Evolutionary conservation across 768 basidiomycete genomes (phyloP).

Genomic region (Agaricus subrufescens): DNA sequence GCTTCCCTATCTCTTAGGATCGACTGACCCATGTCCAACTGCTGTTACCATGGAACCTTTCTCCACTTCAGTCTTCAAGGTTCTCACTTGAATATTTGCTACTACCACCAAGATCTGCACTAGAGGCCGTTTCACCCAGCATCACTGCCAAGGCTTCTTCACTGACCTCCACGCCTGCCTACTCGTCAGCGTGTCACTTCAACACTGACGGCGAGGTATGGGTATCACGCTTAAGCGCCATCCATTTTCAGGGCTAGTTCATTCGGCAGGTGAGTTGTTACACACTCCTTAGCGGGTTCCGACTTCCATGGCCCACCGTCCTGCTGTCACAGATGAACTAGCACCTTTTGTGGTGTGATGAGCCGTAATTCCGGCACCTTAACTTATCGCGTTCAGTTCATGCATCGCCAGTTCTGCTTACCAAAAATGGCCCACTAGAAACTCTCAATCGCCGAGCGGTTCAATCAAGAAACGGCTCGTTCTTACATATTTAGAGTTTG

Average conservation of each 20-base stretch:
- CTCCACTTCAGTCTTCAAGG: constrained; percentile 87
- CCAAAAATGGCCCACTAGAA: no score
- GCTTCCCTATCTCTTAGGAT: constrained; percentile 77
- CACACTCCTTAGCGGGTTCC: constrained; percentile 71
- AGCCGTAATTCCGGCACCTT: constrained; percentile 30
- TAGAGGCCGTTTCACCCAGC: constrained; percentile 58
- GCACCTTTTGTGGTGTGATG: constrained; percentile 83
- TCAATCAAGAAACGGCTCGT: constrained; percentile 41
- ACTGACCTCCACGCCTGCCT: constrained; percentile 74
- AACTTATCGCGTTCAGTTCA: no score
- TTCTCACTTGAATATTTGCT: constrained; percentile 86
- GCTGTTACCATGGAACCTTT: constrained; percentile 86
- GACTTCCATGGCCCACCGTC: constrained; percentile 86
- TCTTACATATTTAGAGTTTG: constrained; percentile 60
- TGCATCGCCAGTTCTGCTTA: no score
- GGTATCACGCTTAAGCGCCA: constrained; percentile 85
- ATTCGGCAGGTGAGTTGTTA: constrained; percentile 38
- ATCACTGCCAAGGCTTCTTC: constrained; percentile 77
- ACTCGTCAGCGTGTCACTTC: constrained; percentile 68
- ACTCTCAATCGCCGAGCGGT: no score
- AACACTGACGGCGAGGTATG: constrained; percentile 78
- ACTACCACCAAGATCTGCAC: constrained; percentile 88
- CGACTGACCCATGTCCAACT: constrained; percentile 85
- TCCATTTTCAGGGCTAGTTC: constrained; percentile 90
- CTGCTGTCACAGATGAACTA: constrained; percentile 75